A percentile compares a stretch with the other conserved stretches of the same genome.
These are phyloP conservation scores for Backusella mclennaniae DNA, from an alignment of 192 early-diverging fungal species.

Conservation along the genomic window DNA sequence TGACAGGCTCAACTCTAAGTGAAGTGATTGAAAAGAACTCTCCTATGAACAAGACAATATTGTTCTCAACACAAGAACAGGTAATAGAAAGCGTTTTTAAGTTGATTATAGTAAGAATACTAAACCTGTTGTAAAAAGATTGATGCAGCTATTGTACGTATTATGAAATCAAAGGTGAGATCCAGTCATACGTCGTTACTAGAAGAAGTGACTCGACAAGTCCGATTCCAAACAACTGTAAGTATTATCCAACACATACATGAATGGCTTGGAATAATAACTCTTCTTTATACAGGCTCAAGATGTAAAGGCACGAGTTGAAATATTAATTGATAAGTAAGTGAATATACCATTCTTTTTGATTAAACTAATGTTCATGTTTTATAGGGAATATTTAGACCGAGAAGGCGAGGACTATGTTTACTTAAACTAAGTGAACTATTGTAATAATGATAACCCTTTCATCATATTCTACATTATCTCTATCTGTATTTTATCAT, in stretches of 20 bases:
- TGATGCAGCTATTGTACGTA: constrained; percentile 82
- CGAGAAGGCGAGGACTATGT: constrained; percentile 17
- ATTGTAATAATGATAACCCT: too few relatives aligned
- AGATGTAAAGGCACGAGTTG: constrained; percentile 32
- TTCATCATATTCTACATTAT: too few relatives aligned
- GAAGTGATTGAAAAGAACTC: constrained; percentile 68
- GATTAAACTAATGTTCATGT: not conserved
- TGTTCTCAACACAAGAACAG: constrained; percentile 75
- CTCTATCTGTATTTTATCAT: too few relatives aligned
- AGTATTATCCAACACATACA: constrained; percentile 43
- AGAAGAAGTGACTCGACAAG: constrained; percentile 64
- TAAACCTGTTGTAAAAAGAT: constrained; percentile 33
- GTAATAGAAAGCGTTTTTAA: constrained; percentile 36
- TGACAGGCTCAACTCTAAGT: constrained; percentile 66
- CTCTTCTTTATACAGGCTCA: constrained; percentile 17
- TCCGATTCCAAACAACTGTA: constrained; percentile 57
- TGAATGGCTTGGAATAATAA: constrained; percentile 37
- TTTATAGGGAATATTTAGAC: constrained; percentile 26
- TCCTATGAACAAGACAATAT: constrained; percentile 71
- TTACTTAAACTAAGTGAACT: not conserved
- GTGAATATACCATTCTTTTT: not conserved
- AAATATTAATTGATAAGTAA: constrained; percentile 31
- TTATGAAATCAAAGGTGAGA: constrained; percentile 79
- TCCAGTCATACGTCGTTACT: constrained; percentile 71
- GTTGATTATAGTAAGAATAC: constrained; percentile 3